Evolutionary conservation across 768 basidiomycete genomes (phyloP).

Genomic region (Trametes villosa): DNA sequence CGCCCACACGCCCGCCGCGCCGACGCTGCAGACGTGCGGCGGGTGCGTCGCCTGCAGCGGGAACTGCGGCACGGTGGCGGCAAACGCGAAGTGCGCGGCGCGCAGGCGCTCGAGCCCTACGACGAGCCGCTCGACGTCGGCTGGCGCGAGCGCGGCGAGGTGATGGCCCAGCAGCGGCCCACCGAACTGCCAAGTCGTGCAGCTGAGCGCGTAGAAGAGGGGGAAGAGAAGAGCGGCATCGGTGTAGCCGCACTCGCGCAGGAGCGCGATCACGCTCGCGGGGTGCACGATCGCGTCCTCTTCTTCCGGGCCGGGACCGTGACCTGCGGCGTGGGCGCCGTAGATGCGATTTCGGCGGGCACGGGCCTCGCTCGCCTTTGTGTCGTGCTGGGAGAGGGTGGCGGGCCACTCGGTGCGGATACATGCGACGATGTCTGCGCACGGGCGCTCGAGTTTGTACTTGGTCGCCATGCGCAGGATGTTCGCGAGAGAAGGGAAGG

Average conservation of each 20-base stretch:
- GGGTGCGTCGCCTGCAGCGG: conserved; percentile 6
- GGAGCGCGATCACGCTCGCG: conserved; percentile 30
- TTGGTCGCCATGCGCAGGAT: conserved; percentile 37
- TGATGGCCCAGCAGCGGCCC: conserved; percentile 23
- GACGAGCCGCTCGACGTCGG: conserved; percentile 31
- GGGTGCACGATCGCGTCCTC: conserved; percentile 31
- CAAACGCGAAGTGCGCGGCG: conserved; percentile 11
- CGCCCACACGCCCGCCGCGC: conserved; percentile 6
- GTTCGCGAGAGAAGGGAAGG: conserved; percentile 24
- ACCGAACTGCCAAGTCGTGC: conserved; percentile 28
- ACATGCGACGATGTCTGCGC: conserved; percentile 34
- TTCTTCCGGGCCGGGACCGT: background rate
- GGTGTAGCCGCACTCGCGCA: conserved; percentile 28
- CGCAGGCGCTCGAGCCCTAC: conserved; percentile 30
- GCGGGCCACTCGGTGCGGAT: conserved; percentile 39
- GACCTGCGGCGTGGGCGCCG: background rate
- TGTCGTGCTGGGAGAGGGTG: conserved; percentile 30
- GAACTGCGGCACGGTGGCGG: background rate
- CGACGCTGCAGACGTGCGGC: conserved; percentile 13
- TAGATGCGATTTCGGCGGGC: too few relatives aligned
- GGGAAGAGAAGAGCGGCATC: conserved; percentile 25
- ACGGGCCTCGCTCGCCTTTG: conserved; percentile 26
- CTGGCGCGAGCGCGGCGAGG: conserved; percentile 27
- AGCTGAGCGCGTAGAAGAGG: conserved; percentile 35
- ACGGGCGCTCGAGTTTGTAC: conserved; percentile 37